Evolutionary conservation across 495 filamentous ascomycete species (phyloP).

Genomic region (Aspergillus hancockii): DNA sequence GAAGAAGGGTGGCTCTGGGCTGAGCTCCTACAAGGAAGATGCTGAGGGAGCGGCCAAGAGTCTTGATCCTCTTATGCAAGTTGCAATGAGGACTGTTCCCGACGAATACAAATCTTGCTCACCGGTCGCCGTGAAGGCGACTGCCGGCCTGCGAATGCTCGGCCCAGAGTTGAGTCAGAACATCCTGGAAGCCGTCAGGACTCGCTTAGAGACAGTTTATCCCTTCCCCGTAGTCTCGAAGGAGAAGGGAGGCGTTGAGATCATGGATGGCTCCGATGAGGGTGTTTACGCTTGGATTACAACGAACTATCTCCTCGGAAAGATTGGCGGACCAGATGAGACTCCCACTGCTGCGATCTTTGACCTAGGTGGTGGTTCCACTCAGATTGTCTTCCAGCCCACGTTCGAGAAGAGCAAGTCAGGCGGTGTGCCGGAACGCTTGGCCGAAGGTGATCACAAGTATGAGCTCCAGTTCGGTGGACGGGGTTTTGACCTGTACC

Average conservation of each 20-base stretch:
- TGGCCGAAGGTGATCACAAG: conserved; percentile 92
- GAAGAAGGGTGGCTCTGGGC: conserved; percentile 72
- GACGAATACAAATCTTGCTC: conserved; percentile 84
- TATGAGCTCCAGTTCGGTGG: conserved; percentile 91
- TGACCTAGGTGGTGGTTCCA: conserved; percentile 93
- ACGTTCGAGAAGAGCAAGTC: conserved; percentile 75
- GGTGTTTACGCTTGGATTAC: conserved; percentile 99
- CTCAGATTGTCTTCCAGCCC: conserved; percentile 97
- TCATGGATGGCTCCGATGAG: conserved; percentile 96
- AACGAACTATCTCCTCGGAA: conserved; percentile 95
- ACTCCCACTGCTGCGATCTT: conserved; percentile 91
- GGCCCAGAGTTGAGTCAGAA: conserved; percentile 77
- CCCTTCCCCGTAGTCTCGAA: conserved; percentile 90
- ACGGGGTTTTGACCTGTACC: conserved; percentile 89
- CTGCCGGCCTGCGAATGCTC: conserved; percentile 84
- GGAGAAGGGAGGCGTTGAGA: conserved; percentile 81
- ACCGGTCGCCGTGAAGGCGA: conserved; percentile 94
- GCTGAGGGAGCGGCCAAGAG: conserved; percentile 85
- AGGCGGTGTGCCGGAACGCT: conserved; percentile 84
- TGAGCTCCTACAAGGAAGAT: conserved; percentile 84
- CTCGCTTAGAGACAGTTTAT: conserved; percentile 81
- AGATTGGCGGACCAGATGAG: conserved; percentile 91
- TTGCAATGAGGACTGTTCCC: conserved; percentile 79
- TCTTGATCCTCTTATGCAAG: conserved; percentile 83
- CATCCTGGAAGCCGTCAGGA: conserved; percentile 83